phyloP scores from a whole-genome alignment of 768 basidiomycete genomes.

The Suillus tomentosus region DNA sequence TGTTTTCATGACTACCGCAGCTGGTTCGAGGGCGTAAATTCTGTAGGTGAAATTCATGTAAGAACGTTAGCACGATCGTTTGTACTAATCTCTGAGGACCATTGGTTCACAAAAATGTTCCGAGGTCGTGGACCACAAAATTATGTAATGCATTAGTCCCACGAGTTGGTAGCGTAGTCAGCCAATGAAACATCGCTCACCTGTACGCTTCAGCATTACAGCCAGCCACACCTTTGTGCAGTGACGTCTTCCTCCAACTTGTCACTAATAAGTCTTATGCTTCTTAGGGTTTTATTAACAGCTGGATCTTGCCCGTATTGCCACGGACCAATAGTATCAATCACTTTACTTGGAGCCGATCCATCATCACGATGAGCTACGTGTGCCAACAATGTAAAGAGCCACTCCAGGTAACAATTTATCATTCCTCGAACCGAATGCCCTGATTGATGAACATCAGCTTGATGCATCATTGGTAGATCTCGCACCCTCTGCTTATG shows the following conservation, averaged over 20 bases:
- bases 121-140: not conserved
- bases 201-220: not conserved
- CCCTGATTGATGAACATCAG: conserved; percentile 35
- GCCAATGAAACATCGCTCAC: too few species aligned
- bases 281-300: not conserved
- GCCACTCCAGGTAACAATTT: conserved; percentile 68
- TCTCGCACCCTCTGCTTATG: conserved; percentile 83
- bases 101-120: not conserved
- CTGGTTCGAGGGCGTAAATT: conserved; percentile 13
- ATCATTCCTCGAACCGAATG: conserved; percentile 8
- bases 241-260: not conserved
- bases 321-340: not conserved
- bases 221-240: not conserved
- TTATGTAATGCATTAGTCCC: not conserved
- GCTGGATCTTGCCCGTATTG: not conserved
- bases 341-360: not conserved
- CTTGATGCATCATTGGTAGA: conserved; percentile 92
- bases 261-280: not conserved
- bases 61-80: not conserved
- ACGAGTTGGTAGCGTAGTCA: not conserved
- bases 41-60: too few species aligned
- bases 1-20: conserved; percentile 39
- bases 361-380: conserved; percentile 40
- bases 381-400: conserved; percentile 92
- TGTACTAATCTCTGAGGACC: not conserved